A percentile compares a stretch with the other conserved stretches of the same genome.
Evolutionary conservation across 306 rosid genomes (phyloP).

Genomic region (Begonia fuchsioides): DNA sequence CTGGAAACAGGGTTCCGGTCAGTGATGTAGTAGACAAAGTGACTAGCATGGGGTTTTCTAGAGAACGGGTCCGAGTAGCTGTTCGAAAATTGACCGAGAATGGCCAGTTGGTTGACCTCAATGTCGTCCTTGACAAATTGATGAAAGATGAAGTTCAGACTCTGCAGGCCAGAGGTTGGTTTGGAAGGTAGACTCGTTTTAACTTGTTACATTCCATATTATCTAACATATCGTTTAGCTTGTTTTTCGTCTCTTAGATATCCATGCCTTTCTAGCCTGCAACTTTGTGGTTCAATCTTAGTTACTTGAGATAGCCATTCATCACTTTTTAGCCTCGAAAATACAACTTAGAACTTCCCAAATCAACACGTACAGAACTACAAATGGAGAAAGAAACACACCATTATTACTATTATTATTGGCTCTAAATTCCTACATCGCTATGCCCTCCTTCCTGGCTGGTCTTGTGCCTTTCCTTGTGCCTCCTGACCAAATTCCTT

Average conservation of each 20-base stretch:
- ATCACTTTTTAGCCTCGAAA: too few species aligned
- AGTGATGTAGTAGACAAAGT: constrained; percentile 77
- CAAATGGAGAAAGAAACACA: neutral
- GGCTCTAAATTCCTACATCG: neutral
- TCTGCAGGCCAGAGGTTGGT: constrained; percentile 68
- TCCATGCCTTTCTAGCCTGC: too few species aligned
- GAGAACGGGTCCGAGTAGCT: constrained; percentile 71
- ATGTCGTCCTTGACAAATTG: constrained; percentile 75
- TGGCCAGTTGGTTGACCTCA: constrained; percentile 76
- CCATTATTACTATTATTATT: too few species aligned
- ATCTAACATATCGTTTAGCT: neutral
- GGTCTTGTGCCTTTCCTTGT: constrained; percentile 25
- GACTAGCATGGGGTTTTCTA: constrained; percentile 72
- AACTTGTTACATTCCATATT: neutral
- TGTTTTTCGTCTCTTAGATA: too few species aligned
- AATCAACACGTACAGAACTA: neutral
- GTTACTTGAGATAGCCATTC: too few species aligned
- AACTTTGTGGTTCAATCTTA: too few species aligned
- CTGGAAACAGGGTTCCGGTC: constrained; percentile 48
- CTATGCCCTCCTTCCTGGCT: constrained; percentile 20
- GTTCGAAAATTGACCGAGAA: constrained; percentile 77
- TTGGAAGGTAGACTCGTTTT: constrained; percentile 35
- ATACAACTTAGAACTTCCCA: too few species aligned
- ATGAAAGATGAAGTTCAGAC: constrained; percentile 57
- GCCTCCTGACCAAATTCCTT: constrained; percentile 48